A percentile compares a stretch with the other conserved stretches of the same genome.
Conservation (phyloP, 2,329 filamentous ascomycete genomes). For the Alternaria sp. region DNA sequence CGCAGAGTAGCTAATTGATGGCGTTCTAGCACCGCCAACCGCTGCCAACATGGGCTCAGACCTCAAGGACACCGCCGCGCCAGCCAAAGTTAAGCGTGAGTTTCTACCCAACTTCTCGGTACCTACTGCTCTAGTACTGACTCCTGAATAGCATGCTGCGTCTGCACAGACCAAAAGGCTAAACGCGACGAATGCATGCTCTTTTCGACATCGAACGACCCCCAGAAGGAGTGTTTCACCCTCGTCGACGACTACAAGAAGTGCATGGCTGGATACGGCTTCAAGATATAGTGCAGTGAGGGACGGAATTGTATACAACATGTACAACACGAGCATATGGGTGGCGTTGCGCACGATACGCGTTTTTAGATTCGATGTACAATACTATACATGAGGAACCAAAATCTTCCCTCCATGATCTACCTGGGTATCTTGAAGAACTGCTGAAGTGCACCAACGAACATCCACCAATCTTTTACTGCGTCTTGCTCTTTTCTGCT, state of each 20-base stretch:
- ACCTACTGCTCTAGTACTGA: background rate
- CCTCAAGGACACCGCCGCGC: slow-evolving; percentile 49
- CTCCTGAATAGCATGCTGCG: slow-evolving; percentile 77
- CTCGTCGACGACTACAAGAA: slow-evolving; percentile 84
- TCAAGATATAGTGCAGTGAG: slow-evolving; percentile 60
- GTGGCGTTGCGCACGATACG: slow-evolving; percentile 38
- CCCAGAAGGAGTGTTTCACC: slow-evolving; percentile 80
- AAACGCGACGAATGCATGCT: slow-evolving; percentile 98
- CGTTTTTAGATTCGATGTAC: slow-evolving; percentile 29
- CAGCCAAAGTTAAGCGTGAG: slow-evolving; percentile 52
- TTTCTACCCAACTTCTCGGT: background rate
- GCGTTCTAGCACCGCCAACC: slow-evolving; percentile 33
- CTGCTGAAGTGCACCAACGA: slow-evolving; percentile 4
- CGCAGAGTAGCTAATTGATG: slow-evolving; percentile 9
- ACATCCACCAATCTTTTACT: slow-evolving; percentile 30
- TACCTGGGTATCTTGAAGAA: slow-evolving; percentile 27
- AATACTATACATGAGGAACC: slow-evolving; percentile 23
- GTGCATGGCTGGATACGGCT: slow-evolving; percentile 94
- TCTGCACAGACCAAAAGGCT: slow-evolving; percentile 94
- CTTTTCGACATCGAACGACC: slow-evolving; percentile 84
- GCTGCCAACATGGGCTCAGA: slow-evolving; percentile 55
- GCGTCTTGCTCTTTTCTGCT: slow-evolving; percentile 48
- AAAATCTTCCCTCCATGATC: slow-evolving; percentile 38
- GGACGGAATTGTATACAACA: slow-evolving; percentile 32
- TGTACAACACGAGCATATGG: slow-evolving; percentile 43